These are phyloP conservation scores for Pouteria campechiana DNA, from an alignment of 179 eudicot species.

Conservation along the genomic window DNA sequence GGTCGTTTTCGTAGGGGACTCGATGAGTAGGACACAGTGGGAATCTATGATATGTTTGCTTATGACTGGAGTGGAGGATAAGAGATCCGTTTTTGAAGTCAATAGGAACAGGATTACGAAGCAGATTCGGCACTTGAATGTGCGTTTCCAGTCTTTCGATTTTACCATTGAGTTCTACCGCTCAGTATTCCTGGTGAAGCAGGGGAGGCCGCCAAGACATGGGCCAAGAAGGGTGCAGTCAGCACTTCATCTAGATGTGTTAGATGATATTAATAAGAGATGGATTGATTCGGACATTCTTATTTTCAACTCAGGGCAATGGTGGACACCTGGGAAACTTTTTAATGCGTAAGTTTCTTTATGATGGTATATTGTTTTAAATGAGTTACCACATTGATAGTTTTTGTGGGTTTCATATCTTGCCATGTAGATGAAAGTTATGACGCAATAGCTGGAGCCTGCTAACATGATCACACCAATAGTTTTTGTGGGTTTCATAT, in stretches of 20 bases:
- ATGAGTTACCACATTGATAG: no score
- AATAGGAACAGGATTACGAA: constrained; percentile 71
- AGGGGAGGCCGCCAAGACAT: constrained; percentile 42
- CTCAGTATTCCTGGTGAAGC: constrained; percentile 64
- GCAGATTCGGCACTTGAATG: constrained; percentile 55
- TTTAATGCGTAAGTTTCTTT: constrained; percentile 62
- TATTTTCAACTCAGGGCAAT: constrained; percentile 85
- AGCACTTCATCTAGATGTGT: constrained; percentile 55
- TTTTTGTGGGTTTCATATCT: no score
- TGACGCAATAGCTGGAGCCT: no score
- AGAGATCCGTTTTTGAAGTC: constrained; percentile 65
- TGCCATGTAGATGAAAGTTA: no score
- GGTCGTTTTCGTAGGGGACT: constrained; percentile 95
- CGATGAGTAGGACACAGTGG: constrained; percentile 94
- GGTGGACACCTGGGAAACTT: constrained; percentile 95
- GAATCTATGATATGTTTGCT: constrained; percentile 93
- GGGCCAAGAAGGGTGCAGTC: constrained; percentile 75
- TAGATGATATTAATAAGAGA: constrained; percentile 60
- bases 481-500: no score
- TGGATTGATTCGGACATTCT: constrained; percentile 81
- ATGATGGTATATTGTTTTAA: background rate
- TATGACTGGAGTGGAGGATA: constrained; percentile 79
- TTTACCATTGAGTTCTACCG: constrained; percentile 80
- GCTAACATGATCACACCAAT: no score
- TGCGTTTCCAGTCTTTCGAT: constrained; percentile 55